Evolutionary conservation across 345 rosid species (phyloP).

Genomic region (Dipteronia dyeriana): DNA sequence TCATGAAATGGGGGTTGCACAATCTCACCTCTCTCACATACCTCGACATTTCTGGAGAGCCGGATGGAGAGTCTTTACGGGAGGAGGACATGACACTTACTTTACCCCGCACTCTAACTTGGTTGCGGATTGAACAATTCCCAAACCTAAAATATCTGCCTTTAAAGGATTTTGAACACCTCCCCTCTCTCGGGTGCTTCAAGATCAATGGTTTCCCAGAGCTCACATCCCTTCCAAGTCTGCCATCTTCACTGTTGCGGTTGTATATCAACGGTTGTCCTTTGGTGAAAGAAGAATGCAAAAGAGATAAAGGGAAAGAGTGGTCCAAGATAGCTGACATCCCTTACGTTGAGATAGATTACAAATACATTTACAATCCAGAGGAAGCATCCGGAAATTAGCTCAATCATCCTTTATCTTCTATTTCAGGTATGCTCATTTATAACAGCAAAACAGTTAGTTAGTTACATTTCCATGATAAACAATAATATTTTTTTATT

Average conservation of each 20-base stretch:
- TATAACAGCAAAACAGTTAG: background rate
- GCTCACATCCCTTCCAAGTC: slow-evolving; percentile 20
- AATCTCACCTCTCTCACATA: slow-evolving; percentile 15
- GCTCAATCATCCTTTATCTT: background rate
- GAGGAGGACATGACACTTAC: slow-evolving; percentile 12
- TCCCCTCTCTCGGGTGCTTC: slow-evolving; percentile 18
- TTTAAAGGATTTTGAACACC: slow-evolving; percentile 16
- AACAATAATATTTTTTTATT: background rate
- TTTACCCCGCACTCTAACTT: background rate
- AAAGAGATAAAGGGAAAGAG: background rate
- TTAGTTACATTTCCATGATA: background rate
- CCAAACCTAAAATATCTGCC: background rate
- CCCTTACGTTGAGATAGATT: background rate
- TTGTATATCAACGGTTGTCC: background rate
- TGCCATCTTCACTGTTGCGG: slow-evolving; percentile 3
- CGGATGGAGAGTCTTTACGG: slow-evolving; percentile 6
- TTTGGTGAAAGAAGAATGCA: background rate
- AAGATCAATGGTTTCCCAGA: slow-evolving; percentile 8
- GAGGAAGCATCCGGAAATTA: no score
- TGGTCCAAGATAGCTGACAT: background rate
- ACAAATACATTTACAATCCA: no score
- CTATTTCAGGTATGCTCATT: background rate
- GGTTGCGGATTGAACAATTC: background rate
- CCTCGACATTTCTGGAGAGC: slow-evolving; percentile 10
- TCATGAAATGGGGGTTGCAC: slow-evolving; percentile 19